A percentile compares a stretch with the other conserved stretches of the same genome.
Evolutionary conservation across 1,284 basidiomycete species (phyloP).

Genomic region (Cutaneotrichosporon dermatis): DNA sequence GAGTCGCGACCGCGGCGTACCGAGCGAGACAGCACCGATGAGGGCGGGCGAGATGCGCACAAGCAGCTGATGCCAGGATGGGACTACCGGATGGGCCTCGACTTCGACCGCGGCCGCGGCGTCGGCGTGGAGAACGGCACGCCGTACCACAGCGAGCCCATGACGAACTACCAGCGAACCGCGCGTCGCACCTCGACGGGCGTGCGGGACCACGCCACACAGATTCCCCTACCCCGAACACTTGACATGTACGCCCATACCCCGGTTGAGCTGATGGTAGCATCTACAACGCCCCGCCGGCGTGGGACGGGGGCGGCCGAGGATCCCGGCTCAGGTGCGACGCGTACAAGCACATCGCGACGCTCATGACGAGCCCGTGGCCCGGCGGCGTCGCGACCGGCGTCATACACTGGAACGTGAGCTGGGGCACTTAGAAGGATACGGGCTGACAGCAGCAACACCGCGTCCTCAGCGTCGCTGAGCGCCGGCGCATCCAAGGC

Average conservation of each 20-base stretch:
- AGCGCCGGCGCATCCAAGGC: slow-evolving; percentile 28
- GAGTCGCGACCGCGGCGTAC: not conserved
- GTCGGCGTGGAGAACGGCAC: slow-evolving; percentile 12
- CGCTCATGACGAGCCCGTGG: slow-evolving; percentile 19
- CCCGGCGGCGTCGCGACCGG: slow-evolving; percentile 16
- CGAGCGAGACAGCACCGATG: no score
- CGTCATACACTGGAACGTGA: slow-evolving; percentile 23
- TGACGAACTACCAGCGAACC: slow-evolving; percentile 18
- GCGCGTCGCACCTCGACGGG: slow-evolving; percentile 4
- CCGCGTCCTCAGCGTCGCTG: slow-evolving; percentile 24
- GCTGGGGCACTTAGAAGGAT: not conserved
- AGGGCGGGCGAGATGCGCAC: no score
- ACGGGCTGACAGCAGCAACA: slow-evolving; percentile 8
- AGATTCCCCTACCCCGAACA: not conserved
- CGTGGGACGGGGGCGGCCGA: not conserved
- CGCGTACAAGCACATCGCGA: slow-evolving; percentile 3
- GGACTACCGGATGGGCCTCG: not conserved
- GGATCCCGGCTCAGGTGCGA: not conserved
- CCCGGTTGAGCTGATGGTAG: not conserved
- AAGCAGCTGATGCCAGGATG: not conserved
- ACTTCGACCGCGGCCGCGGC: not conserved
- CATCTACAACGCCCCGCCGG: not conserved
- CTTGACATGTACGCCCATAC: not conserved
- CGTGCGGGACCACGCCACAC: slow-evolving; percentile 22
- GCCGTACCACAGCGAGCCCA: slow-evolving; percentile 8